Evolutionary conservation across 2,329 filamentous ascomycete species (phyloP).

Genomic region (Fusarium citri): DNA sequence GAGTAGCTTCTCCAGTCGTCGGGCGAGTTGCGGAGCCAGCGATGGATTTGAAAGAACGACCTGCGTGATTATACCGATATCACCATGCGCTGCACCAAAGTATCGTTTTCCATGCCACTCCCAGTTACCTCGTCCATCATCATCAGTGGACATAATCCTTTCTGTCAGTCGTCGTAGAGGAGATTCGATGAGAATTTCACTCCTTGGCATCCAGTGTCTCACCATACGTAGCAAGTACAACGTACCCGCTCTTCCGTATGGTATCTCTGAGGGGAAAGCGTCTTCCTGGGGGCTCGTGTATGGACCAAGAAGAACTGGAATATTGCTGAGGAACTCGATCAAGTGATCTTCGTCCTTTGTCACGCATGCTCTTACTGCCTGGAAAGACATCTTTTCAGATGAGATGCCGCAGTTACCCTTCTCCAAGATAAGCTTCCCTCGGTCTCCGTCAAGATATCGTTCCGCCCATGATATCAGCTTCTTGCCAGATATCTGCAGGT

Average conservation of each 20-base stretch:
- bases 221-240: slow-evolving; percentile 76
- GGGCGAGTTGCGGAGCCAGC: slow-evolving; percentile 65
- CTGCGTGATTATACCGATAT: slow-evolving; percentile 78
- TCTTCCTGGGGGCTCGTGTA: slow-evolving; percentile 49
- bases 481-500: slow-evolving; percentile 57
- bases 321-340: slow-evolving; percentile 55
- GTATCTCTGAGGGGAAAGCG: slow-evolving; percentile 67
- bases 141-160: slow-evolving; percentile 65
- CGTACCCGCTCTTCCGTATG: slow-evolving; percentile 75
- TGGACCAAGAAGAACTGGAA: slow-evolving; percentile 50
- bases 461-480: slow-evolving; percentile 59
- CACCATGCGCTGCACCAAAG: slow-evolving; percentile 75
- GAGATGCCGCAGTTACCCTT: slow-evolving; percentile 60
- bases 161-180: slow-evolving; percentile 68
- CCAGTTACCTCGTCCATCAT: slow-evolving; percentile 63
- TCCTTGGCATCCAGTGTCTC: slow-evolving; percentile 64
- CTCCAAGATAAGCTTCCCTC: slow-evolving; percentile 52
- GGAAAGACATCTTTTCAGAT: slow-evolving; percentile 61
- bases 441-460: slow-evolving; percentile 58
- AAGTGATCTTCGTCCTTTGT: slow-evolving; percentile 54
- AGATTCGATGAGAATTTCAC: slow-evolving; percentile 61
- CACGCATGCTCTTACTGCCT: slow-evolving; percentile 59
- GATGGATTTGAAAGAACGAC: slow-evolving; percentile 68
- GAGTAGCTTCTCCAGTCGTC: slow-evolving; percentile 66
- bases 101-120: slow-evolving; percentile 72